Conservation (phyloP, 768 basidiomycete genomes). For the Infundibulicybe gibba region DNA sequence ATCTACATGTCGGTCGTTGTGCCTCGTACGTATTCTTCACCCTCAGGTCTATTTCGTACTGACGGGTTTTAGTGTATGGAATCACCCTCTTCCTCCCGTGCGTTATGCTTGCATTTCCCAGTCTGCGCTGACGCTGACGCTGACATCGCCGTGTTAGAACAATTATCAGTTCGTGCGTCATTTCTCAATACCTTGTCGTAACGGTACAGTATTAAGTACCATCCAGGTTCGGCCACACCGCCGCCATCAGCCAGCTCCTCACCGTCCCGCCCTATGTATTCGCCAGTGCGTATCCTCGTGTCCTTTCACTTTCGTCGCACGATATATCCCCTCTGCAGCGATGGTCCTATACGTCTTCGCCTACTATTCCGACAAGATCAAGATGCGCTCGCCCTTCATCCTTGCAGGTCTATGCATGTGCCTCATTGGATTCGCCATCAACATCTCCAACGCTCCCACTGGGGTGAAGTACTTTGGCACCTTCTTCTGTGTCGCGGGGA, state of each 20-base stretch:
- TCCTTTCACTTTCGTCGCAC: neutral
- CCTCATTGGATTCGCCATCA: constrained; percentile 59
- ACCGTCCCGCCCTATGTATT: constrained; percentile 66
- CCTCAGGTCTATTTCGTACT: neutral
- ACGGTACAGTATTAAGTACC: neutral
- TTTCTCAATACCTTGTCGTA: neutral
- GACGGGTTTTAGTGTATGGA: constrained; percentile 47
- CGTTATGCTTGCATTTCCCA: constrained; percentile 20
- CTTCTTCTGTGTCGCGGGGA: constrained; percentile 65
- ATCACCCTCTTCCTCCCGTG: constrained; percentile 71
- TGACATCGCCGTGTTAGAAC: constrained; percentile 32
- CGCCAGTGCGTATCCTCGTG: constrained; percentile 42
- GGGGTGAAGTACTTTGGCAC: constrained; percentile 73
- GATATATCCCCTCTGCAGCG: constrained; percentile 30
- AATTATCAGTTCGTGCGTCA: constrained; percentile 49
- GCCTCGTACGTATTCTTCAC: constrained; percentile 43
- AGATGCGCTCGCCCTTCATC: constrained; percentile 57
- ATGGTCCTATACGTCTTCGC: constrained; percentile 50
- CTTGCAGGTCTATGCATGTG: constrained; percentile 44
- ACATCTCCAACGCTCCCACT: constrained; percentile 47
- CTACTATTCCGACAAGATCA: constrained; percentile 53
- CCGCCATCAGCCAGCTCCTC: constrained; percentile 58
- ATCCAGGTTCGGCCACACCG: constrained; percentile 53
- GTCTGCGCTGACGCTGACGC: neutral
- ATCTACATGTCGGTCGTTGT: constrained; percentile 55